Evolutionary conservation across 2,329 filamentous ascomycete genomes (phyloP), one percentile per base, ranked within the genome.

Genomic region (Cytospora mali): DNA sequence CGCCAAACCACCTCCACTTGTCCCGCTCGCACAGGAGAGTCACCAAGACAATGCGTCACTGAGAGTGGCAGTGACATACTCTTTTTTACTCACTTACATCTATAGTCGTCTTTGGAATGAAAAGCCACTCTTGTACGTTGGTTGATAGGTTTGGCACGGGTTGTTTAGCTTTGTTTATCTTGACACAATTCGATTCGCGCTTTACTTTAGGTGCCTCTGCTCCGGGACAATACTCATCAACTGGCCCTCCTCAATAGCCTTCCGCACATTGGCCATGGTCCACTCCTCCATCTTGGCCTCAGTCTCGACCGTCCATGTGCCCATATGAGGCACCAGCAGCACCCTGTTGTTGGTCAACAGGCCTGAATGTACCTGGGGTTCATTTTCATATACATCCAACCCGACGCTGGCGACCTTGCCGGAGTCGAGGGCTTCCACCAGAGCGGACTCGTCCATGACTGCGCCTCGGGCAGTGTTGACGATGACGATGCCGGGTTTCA

Each of bases 401-500:
- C 92, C 92, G 16, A 80, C 88, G 13, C 86, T 88, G 67, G 82
- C 82, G 49, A 96, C 90, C 63, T 86, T 84, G 7, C 91, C 91
- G 18, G 78, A 81, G 23, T 88, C 82, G 2, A 96, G 80, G 1
- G 91, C 91, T 51, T 86, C 77, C 6, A 93, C 92, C 9, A 96
- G 84, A 1, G 91, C 92, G 7, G 81, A 87, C 75, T 96, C 92
- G 70, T 96, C 89, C 70, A 96, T 90, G 61, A 95, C 86, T 31
- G 90, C 90, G 27, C 92, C 92, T 21, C 92, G 87, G 11, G 92
- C 91, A 0, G 92, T 94, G 77, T 95, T 96, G 70, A 95, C 82
- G 31, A 96, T 84, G 27, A 94, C 83, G 21, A 92, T 83, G 53
- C 90, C 90, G 23, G 80, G 79, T 74, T 94, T 96, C 91, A 94